Percentiles rank a stretch among this genome's conserved stretches.
Evolutionary conservation across 768 basidiomycete genomes (phyloP).

Genomic region (Lactifluus subvellereus): DNA sequence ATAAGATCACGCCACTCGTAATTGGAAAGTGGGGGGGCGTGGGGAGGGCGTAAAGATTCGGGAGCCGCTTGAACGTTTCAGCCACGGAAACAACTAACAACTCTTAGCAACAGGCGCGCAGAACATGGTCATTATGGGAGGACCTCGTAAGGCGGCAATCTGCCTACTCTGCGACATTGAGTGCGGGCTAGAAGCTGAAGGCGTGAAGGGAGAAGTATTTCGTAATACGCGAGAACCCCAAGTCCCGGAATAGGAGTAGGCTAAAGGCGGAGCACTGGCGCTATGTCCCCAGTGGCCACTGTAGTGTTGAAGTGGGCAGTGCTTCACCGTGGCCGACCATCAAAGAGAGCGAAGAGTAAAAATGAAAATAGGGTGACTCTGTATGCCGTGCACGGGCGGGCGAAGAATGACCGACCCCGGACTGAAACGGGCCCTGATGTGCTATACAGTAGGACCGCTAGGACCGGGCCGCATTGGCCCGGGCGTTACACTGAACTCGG

Average conservation of each 20-base stretch:
- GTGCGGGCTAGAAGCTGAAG: not conserved
- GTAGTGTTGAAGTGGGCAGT: not conserved
- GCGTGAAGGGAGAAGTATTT: not conserved
- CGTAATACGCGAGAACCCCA: not conserved
- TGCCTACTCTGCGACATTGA: not conserved
- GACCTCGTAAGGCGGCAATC: conserved; percentile 7
- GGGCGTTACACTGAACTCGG: no score
- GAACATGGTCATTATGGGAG: not conserved
- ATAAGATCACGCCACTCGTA: not conserved
- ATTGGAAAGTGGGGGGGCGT: not conserved
- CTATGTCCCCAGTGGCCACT: no score
- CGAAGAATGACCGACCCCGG: no score
- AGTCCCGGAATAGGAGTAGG: not conserved
- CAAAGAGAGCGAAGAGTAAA: not conserved
- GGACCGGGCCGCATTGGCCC: no score
- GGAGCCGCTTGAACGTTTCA: conserved; percentile 3
- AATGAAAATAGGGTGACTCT: no score
- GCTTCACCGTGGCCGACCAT: not conserved
- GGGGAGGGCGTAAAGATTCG: not conserved
- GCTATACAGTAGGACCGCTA: no score
- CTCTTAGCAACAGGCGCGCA: not conserved
- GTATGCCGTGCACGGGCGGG: no score
- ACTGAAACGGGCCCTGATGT: no score
- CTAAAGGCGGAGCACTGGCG: no score
- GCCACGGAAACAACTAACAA: conserved; percentile 1